Base-by-base conservation (phyloP, 768 basidiomycete genomes). In the Suillus sp. region DNA sequence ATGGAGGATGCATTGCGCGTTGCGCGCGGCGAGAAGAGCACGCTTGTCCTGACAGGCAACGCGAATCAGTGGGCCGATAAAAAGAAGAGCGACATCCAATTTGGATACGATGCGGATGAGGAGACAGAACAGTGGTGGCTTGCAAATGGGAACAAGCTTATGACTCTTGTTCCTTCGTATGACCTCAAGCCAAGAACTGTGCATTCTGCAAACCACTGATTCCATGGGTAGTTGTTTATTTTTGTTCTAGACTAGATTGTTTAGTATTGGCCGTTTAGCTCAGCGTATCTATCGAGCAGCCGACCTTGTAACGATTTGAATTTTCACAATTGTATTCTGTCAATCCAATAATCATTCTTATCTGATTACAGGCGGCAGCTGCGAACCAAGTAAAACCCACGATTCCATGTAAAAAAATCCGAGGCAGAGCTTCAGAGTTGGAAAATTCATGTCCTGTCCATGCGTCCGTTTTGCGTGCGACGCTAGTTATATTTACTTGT, bases 31-130 rank as follows among this genome's bases (percentile, higher is more conserved):
- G 38, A 66, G 66, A 8, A 20, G 42, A 66, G 56, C 65, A 60
- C 42, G 48, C 55, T 64, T 64, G 43, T 53, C 37, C 51, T 63
- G 37, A 53, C 37, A 14, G 76, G 76, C 30, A 85, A 81, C 67
- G 75, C 78, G 61, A 87, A 87, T 63, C 79, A 84, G 63, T 87
- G 86, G 87, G 85, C 85, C 4, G 86, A 88, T 68, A 79, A 77
- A 67, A 72, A 69, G 58, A 86, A 85, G 78, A 85, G 73, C 57
- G 62, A 54, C 25, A 66, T 66, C 6, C 80, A 83, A 67, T 87
- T 85, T 71, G 78, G 78, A 16, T 86, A 87, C 65, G 86, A 87
- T 63, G 83, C 84, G 0, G 84, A 86, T 57, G 71, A 27, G 13
- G 83, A 75, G 37, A 84, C 79, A 8, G 82, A 86, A 48, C 68